Base-by-base conservation (phyloP, 768 basidiomycete species). In the Gloeostereum incarnatum region DNA sequence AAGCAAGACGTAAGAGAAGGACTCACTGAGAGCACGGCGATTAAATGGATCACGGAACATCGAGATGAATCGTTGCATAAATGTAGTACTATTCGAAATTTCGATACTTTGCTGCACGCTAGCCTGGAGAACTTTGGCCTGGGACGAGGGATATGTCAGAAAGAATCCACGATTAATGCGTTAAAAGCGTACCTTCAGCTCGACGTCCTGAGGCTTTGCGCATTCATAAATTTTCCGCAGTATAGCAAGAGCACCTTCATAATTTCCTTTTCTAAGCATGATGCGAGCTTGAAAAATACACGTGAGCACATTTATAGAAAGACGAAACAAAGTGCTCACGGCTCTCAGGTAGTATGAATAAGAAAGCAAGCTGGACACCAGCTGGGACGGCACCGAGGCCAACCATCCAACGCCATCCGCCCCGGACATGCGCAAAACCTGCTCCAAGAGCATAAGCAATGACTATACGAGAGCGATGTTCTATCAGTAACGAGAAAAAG, bases 351-450 rank as follows among this genome's bases (percentile, higher is more conserved):
- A 88, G 62, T 52, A 81, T 76, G 39, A 74, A 61, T 36, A 88
- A 51, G 38, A 77, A 58, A 3, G 68, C 31, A 25, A 79, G 62
- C 49, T 88, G 85, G 4, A 86, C 40, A 2, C 57, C 77, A 1
- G 82, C 78, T 1, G 83, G 83, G 2, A 82, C 61, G 1, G 73
- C 73, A 10, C 86, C 82, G 2, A 89, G 60, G 3, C 83, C 87
- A 11, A 85, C 81, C 81, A 88, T 84, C 75, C 75, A 89, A 36
- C 87, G 62, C 87, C 87, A 91, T 2, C 87, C 87, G 3, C 67
- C 59, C 22, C 57, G 56, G 37, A 71, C 57, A 40, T 71, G 69
- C 41, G 65, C 71, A 46, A 82, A 82, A 2, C 71, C 80, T 17
- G 80, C 79, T 18, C 74, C 81, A 39, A 80, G 77, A 14, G 74